Evolutionary conservation across 2,329 filamentous ascomycete genomes (phyloP).

Genomic region (Penicillium freii): DNA sequence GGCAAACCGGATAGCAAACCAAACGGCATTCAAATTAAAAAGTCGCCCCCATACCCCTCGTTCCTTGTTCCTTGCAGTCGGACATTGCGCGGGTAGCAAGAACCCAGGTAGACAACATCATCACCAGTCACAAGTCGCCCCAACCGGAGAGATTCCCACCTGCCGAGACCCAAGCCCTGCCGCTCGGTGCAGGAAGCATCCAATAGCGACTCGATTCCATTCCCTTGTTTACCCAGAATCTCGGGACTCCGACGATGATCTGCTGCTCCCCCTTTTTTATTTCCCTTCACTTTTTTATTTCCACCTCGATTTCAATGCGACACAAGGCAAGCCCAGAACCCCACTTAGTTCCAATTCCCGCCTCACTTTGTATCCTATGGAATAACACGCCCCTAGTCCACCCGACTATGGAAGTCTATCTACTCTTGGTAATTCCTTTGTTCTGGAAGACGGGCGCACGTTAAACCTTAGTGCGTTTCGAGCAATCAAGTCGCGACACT

Average conservation of each 20-base stretch:
- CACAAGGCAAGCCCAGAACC: background rate
- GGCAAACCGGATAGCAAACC: background rate
- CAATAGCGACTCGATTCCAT: slow-evolving; percentile 11
- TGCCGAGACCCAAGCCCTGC: slow-evolving; percentile 20
- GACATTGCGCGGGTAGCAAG: slow-evolving; percentile 13
- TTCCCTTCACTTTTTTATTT: background rate
- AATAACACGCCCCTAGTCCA: background rate
- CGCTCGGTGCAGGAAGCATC: slow-evolving; percentile 15
- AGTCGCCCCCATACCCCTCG: slow-evolving; percentile 11
- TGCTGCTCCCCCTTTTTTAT: slow-evolving; percentile 12
- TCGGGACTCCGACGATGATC: slow-evolving; percentile 19
- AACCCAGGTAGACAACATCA: slow-evolving; percentile 16
- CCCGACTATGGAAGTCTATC: slow-evolving; percentile 5
- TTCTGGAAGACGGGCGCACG: slow-evolving; percentile 1
- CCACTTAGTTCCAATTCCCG: background rate
- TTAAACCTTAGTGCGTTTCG: background rate
- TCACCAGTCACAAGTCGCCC: slow-evolving; percentile 11
- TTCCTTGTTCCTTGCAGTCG: slow-evolving; percentile 23
- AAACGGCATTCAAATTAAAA: slow-evolving; percentile 2
- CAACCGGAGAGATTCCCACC: slow-evolving; percentile 17
- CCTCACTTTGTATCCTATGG: background rate
- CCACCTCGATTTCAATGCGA: slow-evolving; percentile 1
- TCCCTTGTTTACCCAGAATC: slow-evolving; percentile 12
- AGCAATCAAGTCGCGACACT: background rate
- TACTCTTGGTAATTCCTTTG: background rate